Conservation (phyloP, 768 basidiomycete genomes). For the Hericium coralloides region DNA sequence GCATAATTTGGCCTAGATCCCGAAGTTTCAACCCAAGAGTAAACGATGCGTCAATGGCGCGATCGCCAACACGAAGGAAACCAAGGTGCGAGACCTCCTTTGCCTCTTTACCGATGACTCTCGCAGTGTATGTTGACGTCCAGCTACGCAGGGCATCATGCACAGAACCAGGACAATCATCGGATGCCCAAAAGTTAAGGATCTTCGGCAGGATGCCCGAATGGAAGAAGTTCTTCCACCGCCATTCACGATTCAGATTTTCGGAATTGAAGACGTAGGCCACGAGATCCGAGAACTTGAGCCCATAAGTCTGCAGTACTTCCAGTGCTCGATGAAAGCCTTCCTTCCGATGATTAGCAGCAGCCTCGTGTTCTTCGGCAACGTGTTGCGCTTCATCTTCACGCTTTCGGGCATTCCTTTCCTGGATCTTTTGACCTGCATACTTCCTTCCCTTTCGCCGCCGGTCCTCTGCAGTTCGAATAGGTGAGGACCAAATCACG, state of each 20-base stretch:
- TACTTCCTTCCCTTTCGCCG: not conserved
- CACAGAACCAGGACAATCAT: slow-evolving; percentile 11
- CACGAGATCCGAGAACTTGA: slow-evolving; percentile 4
- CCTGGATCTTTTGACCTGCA: no score
- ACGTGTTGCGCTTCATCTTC: not conserved
- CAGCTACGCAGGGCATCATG: slow-evolving; percentile 14
- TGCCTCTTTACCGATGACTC: slow-evolving; percentile 5
- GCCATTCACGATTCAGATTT: slow-evolving; percentile 8
- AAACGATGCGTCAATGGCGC: slow-evolving; percentile 1
- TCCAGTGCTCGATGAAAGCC: not conserved
- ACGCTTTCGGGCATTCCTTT: no score
- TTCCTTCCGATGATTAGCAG: not conserved
- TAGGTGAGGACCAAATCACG: not conserved
- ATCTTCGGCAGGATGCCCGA: slow-evolving; percentile 3
- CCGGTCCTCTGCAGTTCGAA: not conserved
- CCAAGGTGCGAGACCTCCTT: not conserved
- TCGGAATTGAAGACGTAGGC: slow-evolving; percentile 21
- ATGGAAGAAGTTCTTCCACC: slow-evolving; percentile 21
- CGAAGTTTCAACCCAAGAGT: slow-evolving; percentile 1
- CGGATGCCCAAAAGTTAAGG: slow-evolving; percentile 21
- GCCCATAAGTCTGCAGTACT: not conserved
- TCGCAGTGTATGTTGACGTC: slow-evolving; percentile 17
- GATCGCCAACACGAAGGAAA: not conserved
- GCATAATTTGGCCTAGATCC: not conserved
- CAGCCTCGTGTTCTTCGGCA: not conserved